phyloP scores from a whole-genome alignment of 176 grass and related monocot species.

The Olyra latifolia region DNA sequence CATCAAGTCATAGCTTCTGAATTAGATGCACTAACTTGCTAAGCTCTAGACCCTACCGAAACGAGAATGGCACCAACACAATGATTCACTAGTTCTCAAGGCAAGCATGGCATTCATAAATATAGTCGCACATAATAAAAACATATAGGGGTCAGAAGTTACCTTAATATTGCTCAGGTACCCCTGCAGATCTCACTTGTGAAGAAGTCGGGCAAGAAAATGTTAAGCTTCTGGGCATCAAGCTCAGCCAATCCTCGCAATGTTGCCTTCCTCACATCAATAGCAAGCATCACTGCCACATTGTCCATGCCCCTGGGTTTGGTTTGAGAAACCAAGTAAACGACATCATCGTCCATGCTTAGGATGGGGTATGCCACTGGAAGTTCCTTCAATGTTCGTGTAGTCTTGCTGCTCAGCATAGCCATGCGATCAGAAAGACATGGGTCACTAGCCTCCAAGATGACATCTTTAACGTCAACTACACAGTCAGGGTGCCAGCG shows the following conservation, averaged over 20 bases:
- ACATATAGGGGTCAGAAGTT: not conserved
- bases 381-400: not conserved
- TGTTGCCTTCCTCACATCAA: conserved; percentile 13
- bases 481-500: conserved; percentile 9
- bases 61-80: conserved; percentile 24
- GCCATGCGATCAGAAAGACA: not conserved
- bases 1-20: conserved; percentile 25
- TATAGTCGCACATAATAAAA: conserved; percentile 16
- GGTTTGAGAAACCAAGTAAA: conserved; percentile 13
- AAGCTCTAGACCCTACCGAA: conserved; percentile 29
- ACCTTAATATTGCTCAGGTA: conserved; percentile 15
- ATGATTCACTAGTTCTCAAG: conserved; percentile 19
- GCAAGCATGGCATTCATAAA: conserved; percentile 27
- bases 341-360: conserved; percentile 28
- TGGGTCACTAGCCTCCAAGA: not conserved
- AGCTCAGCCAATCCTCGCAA: conserved; percentile 22
- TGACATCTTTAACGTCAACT: conserved; percentile 7
- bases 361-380: conserved; percentile 1
- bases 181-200: conserved; percentile 13
- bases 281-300: not conserved
- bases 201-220: not conserved
- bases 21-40: conserved; percentile 33
- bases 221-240: not conserved
- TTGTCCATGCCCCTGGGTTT: not conserved
- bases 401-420: not conserved